Percentiles rank a stretch among this genome's conserved stretches.
These are phyloP conservation scores for Petunia axillaris DNA, from an alignment of 257 asterid species.

Conservation along the genomic window DNA sequence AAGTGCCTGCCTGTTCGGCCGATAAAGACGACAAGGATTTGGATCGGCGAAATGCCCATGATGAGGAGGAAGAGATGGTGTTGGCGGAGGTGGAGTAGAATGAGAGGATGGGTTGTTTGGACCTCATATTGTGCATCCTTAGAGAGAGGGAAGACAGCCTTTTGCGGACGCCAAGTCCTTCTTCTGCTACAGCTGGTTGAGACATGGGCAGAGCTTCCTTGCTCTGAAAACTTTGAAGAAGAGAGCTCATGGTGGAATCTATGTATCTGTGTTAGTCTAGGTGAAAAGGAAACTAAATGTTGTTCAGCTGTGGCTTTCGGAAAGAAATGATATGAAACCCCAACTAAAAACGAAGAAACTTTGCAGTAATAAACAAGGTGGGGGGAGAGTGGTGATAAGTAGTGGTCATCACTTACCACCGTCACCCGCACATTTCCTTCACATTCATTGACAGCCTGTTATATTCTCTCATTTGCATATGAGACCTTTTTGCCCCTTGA, in stretches of 20 bases:
- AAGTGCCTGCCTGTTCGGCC: conserved; percentile 51
- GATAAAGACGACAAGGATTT: conserved; percentile 45
- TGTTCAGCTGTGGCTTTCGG: neutral
- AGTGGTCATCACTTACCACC: conserved; percentile 26
- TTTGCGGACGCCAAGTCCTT: conserved; percentile 26
- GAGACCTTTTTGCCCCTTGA: conserved; percentile 14
- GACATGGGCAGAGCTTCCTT: conserved; percentile 28
- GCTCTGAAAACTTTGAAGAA: conserved; percentile 23
- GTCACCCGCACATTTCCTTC: conserved; percentile 28
- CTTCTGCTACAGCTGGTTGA: conserved; percentile 14
- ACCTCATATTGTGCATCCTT: conserved; percentile 15
- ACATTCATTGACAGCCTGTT: conserved; percentile 27
- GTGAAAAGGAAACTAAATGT: neutral
- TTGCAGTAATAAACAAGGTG: conserved; percentile 14
- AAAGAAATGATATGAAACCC: neutral
- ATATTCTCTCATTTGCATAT: conserved; percentile 2
- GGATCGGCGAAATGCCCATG: conserved; percentile 58
- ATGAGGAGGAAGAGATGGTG: conserved; percentile 25
- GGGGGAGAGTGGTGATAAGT: neutral
- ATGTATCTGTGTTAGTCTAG: neutral
- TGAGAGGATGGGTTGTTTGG: conserved; percentile 23
- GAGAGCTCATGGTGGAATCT: neutral
- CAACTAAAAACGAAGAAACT: neutral
- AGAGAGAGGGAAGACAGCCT: conserved; percentile 27
- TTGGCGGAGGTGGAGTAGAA: conserved; percentile 13